These are phyloP conservation scores for Komagataella pseudopastoris DNA, from an alignment of 805 yeast species.

Conservation along the genomic window DNA sequence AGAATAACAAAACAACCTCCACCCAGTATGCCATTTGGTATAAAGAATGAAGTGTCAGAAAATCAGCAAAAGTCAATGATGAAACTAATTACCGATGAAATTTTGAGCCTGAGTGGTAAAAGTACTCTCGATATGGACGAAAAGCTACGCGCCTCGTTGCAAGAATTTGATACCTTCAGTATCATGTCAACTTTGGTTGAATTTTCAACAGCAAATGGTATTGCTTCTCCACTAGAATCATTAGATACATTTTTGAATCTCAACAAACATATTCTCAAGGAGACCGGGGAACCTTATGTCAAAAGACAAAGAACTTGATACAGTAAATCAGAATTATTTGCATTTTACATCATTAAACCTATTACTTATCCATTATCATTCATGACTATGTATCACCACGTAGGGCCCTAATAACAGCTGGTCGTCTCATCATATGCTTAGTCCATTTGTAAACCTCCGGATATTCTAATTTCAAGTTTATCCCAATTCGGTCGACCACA, in stretches of 20 bases:
- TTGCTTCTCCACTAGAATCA: neutral
- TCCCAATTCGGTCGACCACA: conserved; percentile 86
- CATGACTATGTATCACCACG: neutral
- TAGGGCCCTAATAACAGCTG: conserved; percentile 78
- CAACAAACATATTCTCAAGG: neutral
- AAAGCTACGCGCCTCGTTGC: neutral
- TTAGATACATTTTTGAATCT: neutral
- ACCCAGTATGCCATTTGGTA: neutral
- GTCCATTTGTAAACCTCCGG: conserved; percentile 98
- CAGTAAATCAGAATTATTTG: neutral
- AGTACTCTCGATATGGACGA: neutral
- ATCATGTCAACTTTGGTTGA: neutral
- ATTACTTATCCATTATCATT: neutral
- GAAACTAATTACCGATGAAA: neutral
- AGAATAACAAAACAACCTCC: neutral
- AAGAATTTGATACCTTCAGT: neutral
- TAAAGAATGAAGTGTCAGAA: neutral
- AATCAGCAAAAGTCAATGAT: neutral
- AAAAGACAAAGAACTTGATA: neutral
- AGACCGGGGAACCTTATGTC: neutral
- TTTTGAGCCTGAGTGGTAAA: neutral
- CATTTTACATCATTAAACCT: neutral
- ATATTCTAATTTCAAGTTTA: conserved; percentile 73
- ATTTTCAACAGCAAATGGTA: neutral
- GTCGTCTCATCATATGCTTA: conserved; percentile 87